phyloP scores from a whole-genome alignment of 331 rosid genomes.

The Rosa hybrid region DNA sequence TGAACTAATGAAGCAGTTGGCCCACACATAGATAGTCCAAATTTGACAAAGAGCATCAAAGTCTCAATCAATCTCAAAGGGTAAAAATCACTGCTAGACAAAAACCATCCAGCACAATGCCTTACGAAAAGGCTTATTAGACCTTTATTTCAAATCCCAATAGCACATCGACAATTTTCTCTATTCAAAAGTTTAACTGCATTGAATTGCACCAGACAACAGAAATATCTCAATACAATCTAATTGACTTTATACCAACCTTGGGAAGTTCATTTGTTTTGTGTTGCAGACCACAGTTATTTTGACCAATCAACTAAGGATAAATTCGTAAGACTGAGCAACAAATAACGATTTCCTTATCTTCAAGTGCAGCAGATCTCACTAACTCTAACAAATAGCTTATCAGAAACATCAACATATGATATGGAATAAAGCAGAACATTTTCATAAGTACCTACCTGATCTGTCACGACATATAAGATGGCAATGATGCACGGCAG shows the following conservation, averaged over 20 bases:
- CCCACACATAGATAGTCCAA: not conserved
- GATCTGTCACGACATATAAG: slow-evolving; percentile 65
- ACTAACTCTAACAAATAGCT: not conserved
- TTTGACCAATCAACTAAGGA: not conserved
- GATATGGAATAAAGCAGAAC: not conserved
- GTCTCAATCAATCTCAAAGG: not conserved
- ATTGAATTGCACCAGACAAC: slow-evolving; percentile 3
- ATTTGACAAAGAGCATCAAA: not conserved
- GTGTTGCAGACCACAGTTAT: not conserved
- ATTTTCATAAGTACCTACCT: slow-evolving; percentile 42
- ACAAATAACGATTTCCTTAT: not conserved
- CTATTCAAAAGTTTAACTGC: not conserved
- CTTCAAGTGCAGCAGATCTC: not conserved
- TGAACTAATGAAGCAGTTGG: slow-evolving; percentile 3
- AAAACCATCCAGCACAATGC: not conserved
- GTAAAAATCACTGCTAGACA: not conserved
- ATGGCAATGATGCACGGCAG: slow-evolving; percentile 92
- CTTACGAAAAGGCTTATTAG: not conserved
- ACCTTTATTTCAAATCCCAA: not conserved
- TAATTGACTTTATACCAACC: not conserved
- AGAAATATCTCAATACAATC: not conserved
- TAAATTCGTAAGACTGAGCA: not conserved
- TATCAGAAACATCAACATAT: not conserved
- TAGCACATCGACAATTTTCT: not conserved
- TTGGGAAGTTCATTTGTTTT: not conserved